Base-by-base conservation (phyloP, 2,329 filamentous ascomycete species). In the Escovopsis sp. region DNA sequence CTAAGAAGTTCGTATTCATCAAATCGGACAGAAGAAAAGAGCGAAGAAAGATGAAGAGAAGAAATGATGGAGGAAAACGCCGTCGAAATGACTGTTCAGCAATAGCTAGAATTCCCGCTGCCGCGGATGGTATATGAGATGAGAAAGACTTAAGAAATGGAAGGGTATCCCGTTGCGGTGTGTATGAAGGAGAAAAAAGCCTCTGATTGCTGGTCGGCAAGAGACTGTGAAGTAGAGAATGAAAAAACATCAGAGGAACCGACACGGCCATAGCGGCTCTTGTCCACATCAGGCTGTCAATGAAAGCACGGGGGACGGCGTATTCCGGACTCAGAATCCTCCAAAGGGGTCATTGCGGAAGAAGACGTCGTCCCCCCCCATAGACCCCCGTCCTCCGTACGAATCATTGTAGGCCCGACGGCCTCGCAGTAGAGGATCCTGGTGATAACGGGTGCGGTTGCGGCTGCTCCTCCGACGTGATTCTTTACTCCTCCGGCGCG, bases 271-370 rank as follows among this genome's bases (percentile, higher is more conserved):
- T 5, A 5, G 20, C n/a, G n/a, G n/a, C n/a, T n/a, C n/a, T n/a
- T n/a, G n/a, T n/a, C n/a, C n/a, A n/a, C n/a, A n/a, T n/a, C n/a
- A n/a, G n/a, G n/a, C n/a, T n/a, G n/a, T n/a, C n/a, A n/a, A n/a
- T n/a, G n/a, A n/a, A n/a, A n/a, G n/a, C n/a, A n/a, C n/a, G n/a
- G n/a, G 20, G 5, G 20, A 20, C 20, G 20, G 3, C 20, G 20
- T 20, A 5, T 20, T 20, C 20, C 3, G 20, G 20, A 20, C 31
- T 59, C 54, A 80, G 50, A 80, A 80, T 4, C 74, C 74, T 49
- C 65, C 68, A 49, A 80, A 80, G 1, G 76, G 76, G 47, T 81
- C 75, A 20, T 78, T 71, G 32, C 69, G 62, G 53, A 68, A 67
- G 50, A 66, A 74, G 20, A 20, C 20, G 43, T 79, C 73, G 43